Percentiles rank a stretch among this genome's conserved stretches.
phyloP scores from a whole-genome alignment of 1,284 basidiomycete species.

The Irpex sp. region DNA sequence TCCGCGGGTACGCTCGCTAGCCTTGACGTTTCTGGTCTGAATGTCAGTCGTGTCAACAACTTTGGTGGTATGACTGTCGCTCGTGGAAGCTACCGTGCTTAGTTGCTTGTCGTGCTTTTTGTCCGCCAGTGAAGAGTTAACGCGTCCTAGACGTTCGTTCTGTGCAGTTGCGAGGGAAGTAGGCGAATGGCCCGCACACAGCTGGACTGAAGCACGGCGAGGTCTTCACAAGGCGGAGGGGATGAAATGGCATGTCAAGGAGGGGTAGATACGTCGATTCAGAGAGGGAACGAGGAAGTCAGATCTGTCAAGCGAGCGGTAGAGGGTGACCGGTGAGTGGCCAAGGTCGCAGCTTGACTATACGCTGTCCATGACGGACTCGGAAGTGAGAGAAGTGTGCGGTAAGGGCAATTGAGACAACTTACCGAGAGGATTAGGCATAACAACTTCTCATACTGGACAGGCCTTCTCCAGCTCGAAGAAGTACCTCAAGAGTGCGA shows the following conservation, averaged over 20 bases:
- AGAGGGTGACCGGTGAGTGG: background rate
- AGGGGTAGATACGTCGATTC: slow-evolving; percentile 7
- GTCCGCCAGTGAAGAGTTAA: background rate
- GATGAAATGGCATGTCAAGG: slow-evolving; percentile 7
- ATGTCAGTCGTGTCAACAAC: too few species aligned
- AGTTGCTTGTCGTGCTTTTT: background rate
- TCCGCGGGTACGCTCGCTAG: background rate
- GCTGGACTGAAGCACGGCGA: slow-evolving; percentile 12
- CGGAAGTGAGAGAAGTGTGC: background rate
- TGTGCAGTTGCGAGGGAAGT: background rate
- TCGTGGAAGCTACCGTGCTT: too few species aligned
- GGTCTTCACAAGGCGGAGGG: background rate
- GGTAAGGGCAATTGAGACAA: background rate
- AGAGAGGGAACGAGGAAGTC: slow-evolving; percentile 13
- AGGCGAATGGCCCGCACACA: slow-evolving; percentile 2
- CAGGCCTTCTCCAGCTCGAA: slow-evolving; percentile 3
- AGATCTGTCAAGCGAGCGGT: background rate
- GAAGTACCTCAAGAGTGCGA: slow-evolving; percentile 9
- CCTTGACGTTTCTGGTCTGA: background rate
- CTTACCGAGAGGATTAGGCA: slow-evolving; percentile 13
- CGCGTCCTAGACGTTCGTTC: background rate
- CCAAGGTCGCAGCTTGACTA: slow-evolving; percentile 14
- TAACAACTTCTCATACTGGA: slow-evolving; percentile 7
- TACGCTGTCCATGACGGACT: background rate
- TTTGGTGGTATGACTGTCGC: too few species aligned